Evolutionary conservation across 2,329 filamentous ascomycete genomes (phyloP), one percentile per base, ranked within the genome.

Genomic region (Monilinia laxa): DNA sequence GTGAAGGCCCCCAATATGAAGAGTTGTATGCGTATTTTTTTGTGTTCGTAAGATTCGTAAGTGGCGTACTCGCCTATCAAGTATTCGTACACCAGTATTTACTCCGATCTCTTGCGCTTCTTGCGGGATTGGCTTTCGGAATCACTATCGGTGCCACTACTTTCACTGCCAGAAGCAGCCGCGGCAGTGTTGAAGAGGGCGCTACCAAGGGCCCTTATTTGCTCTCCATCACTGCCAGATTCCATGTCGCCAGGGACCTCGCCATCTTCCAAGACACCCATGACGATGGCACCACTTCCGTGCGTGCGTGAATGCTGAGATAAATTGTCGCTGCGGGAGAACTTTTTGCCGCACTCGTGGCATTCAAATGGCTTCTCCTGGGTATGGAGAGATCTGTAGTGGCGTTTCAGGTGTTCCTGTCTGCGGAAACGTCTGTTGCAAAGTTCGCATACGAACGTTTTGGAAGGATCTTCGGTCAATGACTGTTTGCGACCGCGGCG

Each of bases 281-380:
- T 94, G 75, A 96, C 89, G 71, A 97, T 91, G 69, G 93, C 91
- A 69, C 93, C 92, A 68, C 89, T 90, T 66, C 93, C 93, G 76
- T 99, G 95, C 5, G 95, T 99, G 70, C 95, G 88, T 71, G 95
- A 90, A 78, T 99, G 95, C 81, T 99, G 95, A 31, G 93, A 91
- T 20, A 99, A 86, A 83, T 99, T 99, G 81, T 99, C 95, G 74
- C 92, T 96, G 75, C 95, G 90, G 25, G 94, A 98, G 82, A 98
- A 99, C 84, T 96, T 97, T 90, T 99, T 99, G 74, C 95, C 94
- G 76, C 95, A 99, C 81, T 99, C 94, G 72, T 88, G 87, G 84
- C 95, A 99, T 81, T 96, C 92, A 75, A 98, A 99, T 6, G 95
- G 95, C 88, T 98, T 99, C 78, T 98, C 95, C 77, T 96, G 90